These are phyloP conservation scores for Delphinella strobiligena DNA, from an alignment of 2,329 filamentous ascomycete genomes.

Conservation along the genomic window DNA sequence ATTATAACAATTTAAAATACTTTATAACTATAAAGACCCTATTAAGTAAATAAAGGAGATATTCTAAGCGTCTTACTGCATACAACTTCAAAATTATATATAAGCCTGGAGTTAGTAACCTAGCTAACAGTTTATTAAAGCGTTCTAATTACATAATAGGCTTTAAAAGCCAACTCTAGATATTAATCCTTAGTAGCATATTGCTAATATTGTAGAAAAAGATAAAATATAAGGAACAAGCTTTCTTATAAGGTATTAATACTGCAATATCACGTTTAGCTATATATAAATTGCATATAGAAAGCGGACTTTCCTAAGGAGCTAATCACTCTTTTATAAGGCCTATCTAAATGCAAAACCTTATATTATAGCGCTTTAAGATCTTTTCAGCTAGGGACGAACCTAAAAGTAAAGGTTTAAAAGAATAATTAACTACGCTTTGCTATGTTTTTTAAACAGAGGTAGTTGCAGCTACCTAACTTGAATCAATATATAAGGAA, in stretches of 20 bases:
- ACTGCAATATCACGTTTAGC: background rate
- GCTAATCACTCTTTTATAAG: background rate
- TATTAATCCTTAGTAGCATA: background rate
- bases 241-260: background rate
- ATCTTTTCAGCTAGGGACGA: no score
- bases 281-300: background rate
- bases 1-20: conserved; percentile 10
- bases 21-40: no score
- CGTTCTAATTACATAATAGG: conserved; percentile 3
- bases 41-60: conserved; percentile 2
- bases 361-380: no score
- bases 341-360: no score
- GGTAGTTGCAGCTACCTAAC: no score
- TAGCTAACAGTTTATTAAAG: conserved; percentile 2
- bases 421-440: no score
- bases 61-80: conserved; percentile 4
- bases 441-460: no score
- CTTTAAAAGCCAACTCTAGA: background rate
- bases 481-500: no score
- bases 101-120: conserved; percentile 3
- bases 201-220: background rate
- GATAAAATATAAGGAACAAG: background rate
- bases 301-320: background rate
- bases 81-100: conserved; percentile 9
- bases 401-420: no score